Conservation (phyloP, 1,284 basidiomycete genomes). For the Puccinia sorghi region DNA sequence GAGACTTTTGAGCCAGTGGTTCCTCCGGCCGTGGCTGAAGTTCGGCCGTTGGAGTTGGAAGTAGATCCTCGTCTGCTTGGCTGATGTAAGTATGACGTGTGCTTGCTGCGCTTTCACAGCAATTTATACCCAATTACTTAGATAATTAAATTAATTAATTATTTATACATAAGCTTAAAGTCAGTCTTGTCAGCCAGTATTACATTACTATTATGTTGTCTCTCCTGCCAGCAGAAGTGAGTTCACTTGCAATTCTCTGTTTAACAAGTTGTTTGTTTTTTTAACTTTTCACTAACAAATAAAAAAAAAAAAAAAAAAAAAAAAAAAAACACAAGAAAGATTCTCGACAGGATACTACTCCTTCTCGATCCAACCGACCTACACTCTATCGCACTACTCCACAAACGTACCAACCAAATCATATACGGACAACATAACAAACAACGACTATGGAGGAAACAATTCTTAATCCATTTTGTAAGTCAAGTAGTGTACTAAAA, state of each 20-base stretch:
- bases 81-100: neutral
- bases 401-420: neutral
- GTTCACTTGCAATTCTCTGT: too few relatives aligned
- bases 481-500: neutral
- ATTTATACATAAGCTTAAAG: too few relatives aligned
- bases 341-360: neutral
- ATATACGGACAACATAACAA: neutral
- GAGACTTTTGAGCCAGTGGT: neutral
- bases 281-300: too few relatives aligned
- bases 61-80: constrained; percentile 8
- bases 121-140: too few relatives aligned
- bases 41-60: neutral
- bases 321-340: too few relatives aligned
- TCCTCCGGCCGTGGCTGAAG: too few relatives aligned
- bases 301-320: too few relatives aligned
- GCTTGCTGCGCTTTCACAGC: neutral
- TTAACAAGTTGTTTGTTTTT: too few relatives aligned
- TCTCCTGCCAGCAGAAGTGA: too few relatives aligned
- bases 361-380: neutral
- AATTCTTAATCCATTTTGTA: constrained; percentile 31
- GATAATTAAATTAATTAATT: too few relatives aligned
- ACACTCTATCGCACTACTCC: neutral
- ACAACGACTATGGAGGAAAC: constrained; percentile 16
- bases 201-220: too few relatives aligned
- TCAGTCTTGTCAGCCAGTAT: too few relatives aligned